Percentiles rank a stretch among this genome's conserved stretches.
Conservation (phyloP, 1,139 yeast species). For the Saccharomycopsis crataegensis region DNA sequence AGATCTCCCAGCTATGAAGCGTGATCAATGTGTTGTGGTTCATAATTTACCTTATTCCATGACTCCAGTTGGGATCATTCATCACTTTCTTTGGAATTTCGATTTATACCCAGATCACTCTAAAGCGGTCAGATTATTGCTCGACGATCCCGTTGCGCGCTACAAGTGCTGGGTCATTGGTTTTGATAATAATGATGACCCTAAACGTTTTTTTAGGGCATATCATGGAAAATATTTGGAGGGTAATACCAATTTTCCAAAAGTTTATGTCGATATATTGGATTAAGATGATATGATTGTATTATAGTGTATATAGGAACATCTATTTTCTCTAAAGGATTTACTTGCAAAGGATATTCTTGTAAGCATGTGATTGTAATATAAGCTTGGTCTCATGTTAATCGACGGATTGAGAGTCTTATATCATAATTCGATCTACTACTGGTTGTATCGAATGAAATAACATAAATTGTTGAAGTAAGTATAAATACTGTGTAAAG, state of each 20-base stretch:
- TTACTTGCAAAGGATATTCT: too few relatives aligned
- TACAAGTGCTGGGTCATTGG: slow-evolving; percentile 10
- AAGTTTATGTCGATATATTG: slow-evolving; percentile 14
- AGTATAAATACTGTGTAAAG: too few relatives aligned
- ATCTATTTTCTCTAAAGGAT: too few relatives aligned
- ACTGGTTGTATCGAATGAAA: too few relatives aligned
- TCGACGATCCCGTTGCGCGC: background rate
- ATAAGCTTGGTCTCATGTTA: too few relatives aligned
- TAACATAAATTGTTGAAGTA: too few relatives aligned
- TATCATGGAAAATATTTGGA: slow-evolving; percentile 13
- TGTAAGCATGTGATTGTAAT: too few relatives aligned
- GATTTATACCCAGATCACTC: slow-evolving; percentile 12
- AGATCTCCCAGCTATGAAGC: background rate
- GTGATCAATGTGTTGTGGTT: slow-evolving; percentile 11
- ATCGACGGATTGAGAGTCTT: too few relatives aligned
- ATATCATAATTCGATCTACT: too few relatives aligned
- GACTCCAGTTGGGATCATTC: slow-evolving; percentile 1
- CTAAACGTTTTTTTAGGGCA: slow-evolving; percentile 8
- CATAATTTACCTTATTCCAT: slow-evolving; percentile 14
- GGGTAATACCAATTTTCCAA: slow-evolving; percentile 6
- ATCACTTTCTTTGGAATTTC: slow-evolving; percentile 12
- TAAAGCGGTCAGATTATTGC: slow-evolving; percentile 5
- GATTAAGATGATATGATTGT: background rate
- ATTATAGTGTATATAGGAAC: background rate
- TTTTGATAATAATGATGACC: slow-evolving; percentile 13